Evolutionary conservation across 1,139 yeast species (phyloP), one percentile per base, ranked within the genome.

Genomic region (Kurtzmaniella quercitrusa): DNA sequence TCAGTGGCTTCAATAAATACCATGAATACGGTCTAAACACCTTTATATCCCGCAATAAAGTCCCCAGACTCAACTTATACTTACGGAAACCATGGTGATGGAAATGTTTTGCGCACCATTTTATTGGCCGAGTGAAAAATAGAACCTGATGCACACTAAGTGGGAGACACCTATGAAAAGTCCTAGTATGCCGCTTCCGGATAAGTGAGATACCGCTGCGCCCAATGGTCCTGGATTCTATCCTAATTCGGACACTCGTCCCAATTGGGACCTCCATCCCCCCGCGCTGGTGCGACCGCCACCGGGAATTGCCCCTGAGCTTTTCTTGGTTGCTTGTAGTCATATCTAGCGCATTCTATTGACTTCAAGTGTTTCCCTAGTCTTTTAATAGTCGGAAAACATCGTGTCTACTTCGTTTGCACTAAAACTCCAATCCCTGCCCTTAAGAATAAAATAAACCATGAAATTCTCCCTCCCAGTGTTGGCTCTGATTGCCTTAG

Each of bases 401-500:
- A 11, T 5, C 3, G n/a, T 26, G n/a, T 14, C n/a, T 26, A 14
- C 9, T 26, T 26, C 5, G 5, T 26, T 26, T 26, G 12, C n/a
- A 5, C 30, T 26, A 14, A 26, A 6, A 5, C 30, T 3, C 30
- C 30, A 4, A 26, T 26, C 3, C 4, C 12, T 11, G 9, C 30
- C n/a, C 3, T 14, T 9, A 8, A 30, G 18, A 30, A 30, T 22
- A 22, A 22, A 22, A 22, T 7, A 22, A 22, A 30, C 33, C 33
- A 58, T 72, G 78, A 65, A 67, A 53, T 57, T 62, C 40, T 59
- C 65, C 2, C 43, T 66, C 32, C 53, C 73, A 14, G 60, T 61
- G 20, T 54, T 68, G 47, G 56, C 76, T 37, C 52, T 87, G 32
- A 64, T 84, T 46, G 85, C 85, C 42, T 59, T 80, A 35, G 69